phyloP scores from a whole-genome alignment of 2,329 filamentous ascomycete species.

The Corynespora cassiicola region DNA sequence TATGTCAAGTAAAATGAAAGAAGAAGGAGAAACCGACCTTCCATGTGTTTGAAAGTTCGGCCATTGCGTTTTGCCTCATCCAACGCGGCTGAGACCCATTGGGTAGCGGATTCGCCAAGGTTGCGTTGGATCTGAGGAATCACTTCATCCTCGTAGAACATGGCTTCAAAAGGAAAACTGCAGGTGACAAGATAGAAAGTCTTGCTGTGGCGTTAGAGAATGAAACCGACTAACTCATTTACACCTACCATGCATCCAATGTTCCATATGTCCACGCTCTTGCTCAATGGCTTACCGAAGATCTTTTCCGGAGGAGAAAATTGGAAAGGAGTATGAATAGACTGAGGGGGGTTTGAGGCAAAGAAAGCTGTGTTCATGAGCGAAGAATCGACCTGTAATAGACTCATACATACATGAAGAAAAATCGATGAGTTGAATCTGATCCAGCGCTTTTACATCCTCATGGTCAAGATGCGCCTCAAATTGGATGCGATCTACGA shows the following conservation, averaged over 20 bases:
- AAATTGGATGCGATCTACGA: constrained; percentile 1
- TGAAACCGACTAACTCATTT: not conserved
- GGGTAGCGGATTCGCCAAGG: too few relatives aligned
- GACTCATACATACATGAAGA: not conserved
- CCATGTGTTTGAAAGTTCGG: too few relatives aligned
- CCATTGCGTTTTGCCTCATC: too few relatives aligned
- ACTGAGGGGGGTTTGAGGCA: not conserved
- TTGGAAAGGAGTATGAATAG: constrained; percentile 1
- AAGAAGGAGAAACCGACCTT: too few relatives aligned
- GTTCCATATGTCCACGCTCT: constrained; percentile 8
- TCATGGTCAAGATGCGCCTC: not conserved
- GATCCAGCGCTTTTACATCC: not conserved
- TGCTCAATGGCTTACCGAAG: constrained; percentile 1
- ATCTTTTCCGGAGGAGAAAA: constrained; percentile 4
- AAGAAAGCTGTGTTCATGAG: constrained; percentile 1
- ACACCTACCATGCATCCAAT: constrained; percentile 3
- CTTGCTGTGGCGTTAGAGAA: not conserved
- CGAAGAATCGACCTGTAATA: not conserved
- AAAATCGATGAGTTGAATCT: constrained; percentile 10
- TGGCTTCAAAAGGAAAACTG: too few relatives aligned
- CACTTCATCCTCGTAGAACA: too few relatives aligned
- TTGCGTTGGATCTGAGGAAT: too few relatives aligned
- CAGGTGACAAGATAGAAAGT: constrained; percentile 1
- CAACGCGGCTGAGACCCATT: too few relatives aligned
- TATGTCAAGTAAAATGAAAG: too few relatives aligned